These are phyloP conservation scores for Striga asiatica DNA, from an alignment of 257 asterid genomes.

Conservation along the genomic window DNA sequence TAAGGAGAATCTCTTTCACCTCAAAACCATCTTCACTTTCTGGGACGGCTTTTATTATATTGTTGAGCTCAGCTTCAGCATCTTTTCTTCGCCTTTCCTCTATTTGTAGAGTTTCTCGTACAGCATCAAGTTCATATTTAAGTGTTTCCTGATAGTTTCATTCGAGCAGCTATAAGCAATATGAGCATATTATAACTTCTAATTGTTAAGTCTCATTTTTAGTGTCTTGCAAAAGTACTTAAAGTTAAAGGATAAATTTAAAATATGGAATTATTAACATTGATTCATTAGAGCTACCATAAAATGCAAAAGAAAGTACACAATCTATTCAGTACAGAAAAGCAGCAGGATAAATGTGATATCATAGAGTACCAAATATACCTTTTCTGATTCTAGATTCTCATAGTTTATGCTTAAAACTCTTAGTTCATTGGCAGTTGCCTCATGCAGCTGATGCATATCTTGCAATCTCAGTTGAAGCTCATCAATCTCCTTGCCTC, in stretches of 20 bases:
- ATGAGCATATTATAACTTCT: constrained; percentile 12
- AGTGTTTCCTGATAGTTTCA: constrained; percentile 35
- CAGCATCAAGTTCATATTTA: constrained; percentile 38
- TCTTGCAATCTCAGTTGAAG: constrained; percentile 45
- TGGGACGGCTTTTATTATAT: constrained; percentile 51
- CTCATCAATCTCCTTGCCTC: constrained; percentile 40
- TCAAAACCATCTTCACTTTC: constrained; percentile 85
- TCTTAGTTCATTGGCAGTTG: constrained; percentile 39
- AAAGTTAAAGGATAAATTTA: background rate
- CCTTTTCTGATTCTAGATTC: constrained; percentile 59
- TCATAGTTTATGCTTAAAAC: constrained; percentile 36
- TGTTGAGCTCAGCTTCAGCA: constrained; percentile 59
- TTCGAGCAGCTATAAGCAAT: constrained; percentile 7
- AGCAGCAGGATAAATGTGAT: background rate
- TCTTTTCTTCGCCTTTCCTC: constrained; percentile 67
- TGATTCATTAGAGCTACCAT: background rate
- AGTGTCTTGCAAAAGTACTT: too few relatives aligned
- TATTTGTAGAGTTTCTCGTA: constrained; percentile 39
- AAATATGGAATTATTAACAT: constrained; percentile 1
- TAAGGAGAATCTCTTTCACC: constrained; percentile 33
- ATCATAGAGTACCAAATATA: constrained; percentile 15
- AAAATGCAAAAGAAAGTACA: background rate
- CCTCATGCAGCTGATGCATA: constrained; percentile 45
- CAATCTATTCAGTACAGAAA: background rate
- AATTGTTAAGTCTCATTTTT: background rate